Evolutionary conservation across 192 early-diverging fungal species (phyloP), one percentile per base, ranked within the genome.

Genomic region (Gonapodya sp.): DNA sequence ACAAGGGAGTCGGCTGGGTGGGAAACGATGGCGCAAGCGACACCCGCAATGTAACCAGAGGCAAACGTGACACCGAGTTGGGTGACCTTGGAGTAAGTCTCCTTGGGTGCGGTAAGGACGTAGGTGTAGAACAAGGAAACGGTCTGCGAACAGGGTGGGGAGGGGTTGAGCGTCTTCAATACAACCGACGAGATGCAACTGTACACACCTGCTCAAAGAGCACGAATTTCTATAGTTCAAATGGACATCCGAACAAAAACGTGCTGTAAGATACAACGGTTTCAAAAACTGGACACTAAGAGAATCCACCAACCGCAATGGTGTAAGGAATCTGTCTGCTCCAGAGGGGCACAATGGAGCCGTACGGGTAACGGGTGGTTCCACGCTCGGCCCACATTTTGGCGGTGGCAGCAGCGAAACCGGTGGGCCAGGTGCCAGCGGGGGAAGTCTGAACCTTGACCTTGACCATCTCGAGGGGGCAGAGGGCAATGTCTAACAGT

Each of bases 1-100:
- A 87, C 86, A 64, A 96, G 84, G 0, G 94, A 92, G 84, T 96
- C 95, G 35, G 95, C 95, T 2, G 95, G 95, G 86, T 96, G 95
- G 73, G 93, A 94, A 64, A 96, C 93, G 82, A 96, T 90, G 79
- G 95, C 95, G 87, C 93, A 93, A 80, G 94, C 91, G 80, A 96
- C 88, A 89, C 95, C 95, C 34, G 94, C 94, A 85, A 92, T 90
- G 87, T 95, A 95, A 79, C 95, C 95, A 83, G 92, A 95, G 1
- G 89, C 90, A 80, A 94, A 93, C 81, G 93, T 92, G 73, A 95
- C 91, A 78, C 91, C 92, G 80, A 93, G 87, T 88, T 93, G 93
- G 84, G 93, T 85, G 33, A 84, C 75, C 86, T 92, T 91, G 84
- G 89, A 87, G 87, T 93, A 94, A 78, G 92, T 82, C 36, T 87